Evolutionary conservation across 2,329 filamentous ascomycete genomes (phyloP), one percentile per base, ranked within the genome.

Genomic region (Didymella lethalis): DNA sequence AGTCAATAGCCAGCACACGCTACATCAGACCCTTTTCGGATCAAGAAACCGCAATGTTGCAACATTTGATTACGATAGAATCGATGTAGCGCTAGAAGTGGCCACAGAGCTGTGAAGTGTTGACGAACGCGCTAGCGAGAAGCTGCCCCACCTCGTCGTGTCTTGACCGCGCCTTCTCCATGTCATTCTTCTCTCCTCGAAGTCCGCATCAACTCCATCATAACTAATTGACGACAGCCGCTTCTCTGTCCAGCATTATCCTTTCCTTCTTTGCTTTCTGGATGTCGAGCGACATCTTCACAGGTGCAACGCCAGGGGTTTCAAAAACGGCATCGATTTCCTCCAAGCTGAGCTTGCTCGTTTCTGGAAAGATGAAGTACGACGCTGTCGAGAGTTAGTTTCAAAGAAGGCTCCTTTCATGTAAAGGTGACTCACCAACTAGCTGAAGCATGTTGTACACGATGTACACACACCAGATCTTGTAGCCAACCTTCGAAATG

Each of bases 261-360:
- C 57, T 55, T 20, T 61, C 59, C 18, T 40, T 49, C 36, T 58
- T 61, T 7, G 59, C 59, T 31, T 58, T 54, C 72, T 78, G 59
- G 20, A 61, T 61, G 23, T 54, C 52, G 28, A 63, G 29, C 25
- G 54, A 58, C 77, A 81, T 80, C 70, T 80, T 80, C 2, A 81
- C 79, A 7, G 79, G 79, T 41, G 66, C 59, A 16, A 80, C 74
- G 7, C 77, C 79, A 4, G 75, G 73, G 0, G 79, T 81, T 63
- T 81, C 84, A 58, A 88, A 87, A 54, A 87, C 84, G 43, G 81
- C 81, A 63, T 86, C 84, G 49, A 86, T 86, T 72, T 86, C 84
- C 68, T 86, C 84, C 43, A 86, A 75, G 23, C 77, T 80, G 34
- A 84, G 69, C 20, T 76, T 77, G 44, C 79, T 79, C 11, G 83